Base-by-base conservation (phyloP, 176 grass and related monocot species). In the Aegilops speltoides region DNA sequence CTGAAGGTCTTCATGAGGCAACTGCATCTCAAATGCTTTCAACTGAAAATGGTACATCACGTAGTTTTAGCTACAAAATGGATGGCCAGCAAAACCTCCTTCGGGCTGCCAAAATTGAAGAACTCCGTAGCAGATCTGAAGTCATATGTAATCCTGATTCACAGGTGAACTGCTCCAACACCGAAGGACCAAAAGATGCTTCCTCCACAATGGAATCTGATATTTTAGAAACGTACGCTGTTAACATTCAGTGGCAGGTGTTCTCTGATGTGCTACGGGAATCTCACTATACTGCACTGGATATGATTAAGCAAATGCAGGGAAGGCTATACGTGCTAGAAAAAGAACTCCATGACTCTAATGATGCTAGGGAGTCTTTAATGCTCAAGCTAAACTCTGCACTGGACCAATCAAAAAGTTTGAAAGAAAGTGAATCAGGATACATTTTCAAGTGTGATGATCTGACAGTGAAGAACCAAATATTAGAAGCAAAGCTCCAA, bases 401-500 rank as follows among this genome's bases (percentile, higher is more conserved):
- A 60, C 57, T 93, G 41, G 91, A 95, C 77, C 86, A 95, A 82
- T 64, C 85, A 45, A 93, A 87, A 95, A 81, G 78, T 82, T 77
- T 80, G 56, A 92, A 86, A 91, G 93, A 93, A 78, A 90, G 68
- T 86, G 90, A 91, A 89, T 90, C 90, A 81, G 88, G 72, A 86
- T 94, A 84, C 81, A 72, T 89, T 81, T 81, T 78, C 25, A 96
- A 88, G 78, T 98, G 88, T 78, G 90, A 98, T 85, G 90, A 94
- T 91, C 65, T 94, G 52, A 82, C 79, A 67, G 80, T 91, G 82
- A 95, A 92, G 80, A 92, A 88, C 71, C 86, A 89, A 91, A 93
- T 93, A 91, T 78, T 94, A 84, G 90, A 94, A 91, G 97, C 92
- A 78, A 94, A 99, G 77, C 60, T 96, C n/a, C 79, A 96, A 71